Conservation (phyloP, 352 stramenopile genomes). For the Pythium plurisporium region DNA sequence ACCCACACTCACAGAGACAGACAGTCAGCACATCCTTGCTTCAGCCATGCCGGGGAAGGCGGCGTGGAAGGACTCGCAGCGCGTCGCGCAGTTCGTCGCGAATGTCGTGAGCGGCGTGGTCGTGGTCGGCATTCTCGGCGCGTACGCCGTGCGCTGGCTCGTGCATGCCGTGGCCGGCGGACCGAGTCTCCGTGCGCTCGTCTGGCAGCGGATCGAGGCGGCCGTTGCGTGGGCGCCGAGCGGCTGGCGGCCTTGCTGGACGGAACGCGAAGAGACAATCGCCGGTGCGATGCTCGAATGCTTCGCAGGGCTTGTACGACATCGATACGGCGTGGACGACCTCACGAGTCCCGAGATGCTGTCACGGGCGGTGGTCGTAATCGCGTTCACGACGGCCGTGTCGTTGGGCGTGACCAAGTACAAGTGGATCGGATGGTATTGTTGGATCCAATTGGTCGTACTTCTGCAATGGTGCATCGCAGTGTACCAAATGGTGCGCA, state of each 20-base stretch:
- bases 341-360: constrained; percentile 37
- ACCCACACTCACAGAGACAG: constrained; percentile 1
- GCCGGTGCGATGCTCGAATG: constrained; percentile 33
- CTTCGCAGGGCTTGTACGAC: constrained; percentile 23
- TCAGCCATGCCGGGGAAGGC: background rate
- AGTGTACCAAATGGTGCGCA: constrained; percentile 60
- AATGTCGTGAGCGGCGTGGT: constrained; percentile 52
- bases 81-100: constrained; percentile 55
- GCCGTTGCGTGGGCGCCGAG: constrained; percentile 11
- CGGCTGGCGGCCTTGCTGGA: constrained; percentile 16
- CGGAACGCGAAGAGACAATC: constrained; percentile 5
- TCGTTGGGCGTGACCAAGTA: constrained; percentile 44
- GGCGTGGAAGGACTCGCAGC: constrained; percentile 57
- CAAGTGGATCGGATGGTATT: constrained; percentile 61
- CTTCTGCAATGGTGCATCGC: constrained; percentile 60
- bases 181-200: constrained; percentile 25
- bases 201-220: constrained; percentile 12
- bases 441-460: constrained; percentile 48
- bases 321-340: constrained; percentile 26
- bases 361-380: constrained; percentile 27
- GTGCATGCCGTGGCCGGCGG: constrained; percentile 26
- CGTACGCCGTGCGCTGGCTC: constrained; percentile 31
- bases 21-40: too few relatives aligned
- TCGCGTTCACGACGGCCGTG: constrained; percentile 8
- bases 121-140: constrained; percentile 36